Percentiles rank a stretch among this genome's conserved stretches.
phyloP scores from a whole-genome alignment of 495 filamentous ascomycete species.

The Cryomyces antarcticus region DNA sequence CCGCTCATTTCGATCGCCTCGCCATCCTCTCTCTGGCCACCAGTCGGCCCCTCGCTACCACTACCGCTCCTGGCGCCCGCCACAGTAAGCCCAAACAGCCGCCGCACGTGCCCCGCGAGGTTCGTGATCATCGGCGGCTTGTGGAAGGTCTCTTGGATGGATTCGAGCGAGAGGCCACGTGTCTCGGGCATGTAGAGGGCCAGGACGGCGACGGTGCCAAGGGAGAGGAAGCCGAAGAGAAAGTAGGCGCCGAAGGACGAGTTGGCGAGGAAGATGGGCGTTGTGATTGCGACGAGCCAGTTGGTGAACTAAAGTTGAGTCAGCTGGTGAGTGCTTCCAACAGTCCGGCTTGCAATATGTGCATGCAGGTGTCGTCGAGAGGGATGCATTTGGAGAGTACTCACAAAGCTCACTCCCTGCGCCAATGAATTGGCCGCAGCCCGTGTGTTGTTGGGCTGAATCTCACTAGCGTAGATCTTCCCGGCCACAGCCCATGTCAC shows the following conservation, averaged over 20 bases:
- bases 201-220: conserved; percentile 30
- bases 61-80: no score
- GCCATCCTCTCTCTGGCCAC: no score
- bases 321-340: background rate
- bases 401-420: conserved; percentile 10
- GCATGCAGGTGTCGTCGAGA: background rate
- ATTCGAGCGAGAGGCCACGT: conserved; percentile 31
- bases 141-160: conserved; percentile 33
- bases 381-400: background rate
- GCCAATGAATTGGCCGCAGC: conserved; percentile 9
- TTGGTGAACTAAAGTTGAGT: conserved; percentile 20
- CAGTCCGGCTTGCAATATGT: background rate
- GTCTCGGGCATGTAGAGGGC: conserved; percentile 40
- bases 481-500: conserved; percentile 11
- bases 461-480: conserved; percentile 14
- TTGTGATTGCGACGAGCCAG: conserved; percentile 43
- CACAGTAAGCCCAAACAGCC: background rate
- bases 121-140: conserved; percentile 1
- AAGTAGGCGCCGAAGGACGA: conserved; percentile 40
- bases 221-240: conserved; percentile 30
- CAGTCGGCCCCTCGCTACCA: no score
- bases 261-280: conserved; percentile 37
- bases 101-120: background rate
- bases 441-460: conserved; percentile 9
- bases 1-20: no score